Evolutionary conservation across 2,329 filamentous ascomycete species (phyloP).

Genomic region (Zymoseptoria ardabiliae): DNA sequence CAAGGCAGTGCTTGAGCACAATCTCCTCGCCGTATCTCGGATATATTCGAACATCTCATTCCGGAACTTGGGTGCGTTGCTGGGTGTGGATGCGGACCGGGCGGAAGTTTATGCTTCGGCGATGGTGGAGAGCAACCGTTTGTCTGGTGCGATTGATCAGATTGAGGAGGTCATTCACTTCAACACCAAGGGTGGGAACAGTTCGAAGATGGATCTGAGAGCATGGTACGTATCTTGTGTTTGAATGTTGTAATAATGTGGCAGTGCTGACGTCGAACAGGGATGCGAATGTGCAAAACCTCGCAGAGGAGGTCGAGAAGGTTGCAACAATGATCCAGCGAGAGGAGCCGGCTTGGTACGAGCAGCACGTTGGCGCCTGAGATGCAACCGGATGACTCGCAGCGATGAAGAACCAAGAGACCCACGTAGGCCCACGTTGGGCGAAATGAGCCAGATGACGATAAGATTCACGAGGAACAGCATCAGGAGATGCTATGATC

Average conservation of each 20-base stretch:
- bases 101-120: slow-evolving; percentile 86
- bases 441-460: neutral
- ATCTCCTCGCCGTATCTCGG: slow-evolving; percentile 73
- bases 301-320: slow-evolving; percentile 85
- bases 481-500: neutral
- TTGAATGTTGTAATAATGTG: neutral
- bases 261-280: neutral
- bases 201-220: slow-evolving; percentile 55
- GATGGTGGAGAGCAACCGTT: slow-evolving; percentile 91
- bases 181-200: slow-evolving; percentile 59
- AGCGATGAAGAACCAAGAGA: no score
- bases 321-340: slow-evolving; percentile 74
- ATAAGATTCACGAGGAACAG: neutral
- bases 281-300: slow-evolving; percentile 74
- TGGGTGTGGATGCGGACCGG: slow-evolving; percentile 70
- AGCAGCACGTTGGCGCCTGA: slow-evolving; percentile 33
- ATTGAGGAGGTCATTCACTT: slow-evolving; percentile 86
- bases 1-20: slow-evolving; percentile 93
- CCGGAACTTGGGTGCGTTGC: slow-evolving; percentile 64
- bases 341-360: slow-evolving; percentile 60
- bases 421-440: no score
- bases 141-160: slow-evolving; percentile 88
- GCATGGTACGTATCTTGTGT: slow-evolving; percentile 50
- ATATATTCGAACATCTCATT: slow-evolving; percentile 46
- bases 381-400: neutral